phyloP scores from a whole-genome alignment of 495 filamentous ascomycete genomes.

The Penicillium bovifimosum region DNA sequence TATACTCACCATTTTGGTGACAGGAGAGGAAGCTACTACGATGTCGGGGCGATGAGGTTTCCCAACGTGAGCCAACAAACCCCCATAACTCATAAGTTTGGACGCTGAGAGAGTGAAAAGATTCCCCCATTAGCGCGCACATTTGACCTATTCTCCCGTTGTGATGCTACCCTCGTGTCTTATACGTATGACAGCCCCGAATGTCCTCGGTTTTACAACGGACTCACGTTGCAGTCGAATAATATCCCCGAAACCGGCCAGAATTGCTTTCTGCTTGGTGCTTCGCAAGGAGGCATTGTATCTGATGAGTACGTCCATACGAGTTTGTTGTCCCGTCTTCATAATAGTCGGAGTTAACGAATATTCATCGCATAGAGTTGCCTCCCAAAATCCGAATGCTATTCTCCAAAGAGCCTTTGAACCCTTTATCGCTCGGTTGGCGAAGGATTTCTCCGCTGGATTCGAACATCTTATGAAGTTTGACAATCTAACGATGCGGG shows the following conservation, averaged over 20 bases:
- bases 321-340: too few relatives aligned
- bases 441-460: not conserved
- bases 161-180: too few relatives aligned
- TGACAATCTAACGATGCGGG: not conserved
- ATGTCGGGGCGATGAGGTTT: conserved; percentile 41
- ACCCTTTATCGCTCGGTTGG: not conserved
- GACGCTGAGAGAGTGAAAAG: not conserved
- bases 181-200: too few relatives aligned
- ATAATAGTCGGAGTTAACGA: not conserved
- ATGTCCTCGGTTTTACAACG: too few relatives aligned
- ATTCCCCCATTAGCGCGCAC: not conserved
- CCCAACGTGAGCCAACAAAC: conserved; percentile 20
- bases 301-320: too few relatives aligned
- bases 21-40: conserved; percentile 30
- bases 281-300: too few relatives aligned
- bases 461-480: not conserved
- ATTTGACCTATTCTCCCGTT: too few relatives aligned
- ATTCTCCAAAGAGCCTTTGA: not conserved
- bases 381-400: not conserved
- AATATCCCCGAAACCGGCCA: too few relatives aligned
- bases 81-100: not conserved
- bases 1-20: conserved; percentile 27
- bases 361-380: not conserved
- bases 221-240: too few relatives aligned
- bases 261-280: too few relatives aligned